phyloP scores from a whole-genome alignment of 2,329 filamentous ascomycete genomes.

The Alternaria rosae region DNA sequence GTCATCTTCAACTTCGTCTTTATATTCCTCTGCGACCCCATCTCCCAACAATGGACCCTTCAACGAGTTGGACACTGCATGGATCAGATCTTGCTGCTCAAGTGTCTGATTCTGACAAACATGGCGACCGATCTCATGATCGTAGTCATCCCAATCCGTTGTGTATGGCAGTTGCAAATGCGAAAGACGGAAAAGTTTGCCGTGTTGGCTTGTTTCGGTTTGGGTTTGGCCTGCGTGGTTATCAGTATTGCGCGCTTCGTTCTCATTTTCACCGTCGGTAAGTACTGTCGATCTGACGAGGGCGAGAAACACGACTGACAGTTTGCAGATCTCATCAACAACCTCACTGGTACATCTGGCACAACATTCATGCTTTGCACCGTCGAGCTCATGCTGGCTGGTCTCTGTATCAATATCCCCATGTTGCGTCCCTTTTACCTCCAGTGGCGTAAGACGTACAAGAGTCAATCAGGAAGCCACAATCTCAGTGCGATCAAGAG shows the following conservation, averaged over 20 bases:
- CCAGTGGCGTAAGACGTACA: slow-evolving; percentile 28
- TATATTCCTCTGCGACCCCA: slow-evolving; percentile 33
- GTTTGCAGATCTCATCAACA: slow-evolving; percentile 24
- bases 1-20: slow-evolving; percentile 33
- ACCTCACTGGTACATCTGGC: slow-evolving; percentile 30
- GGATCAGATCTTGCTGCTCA: slow-evolving; percentile 31
- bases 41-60: slow-evolving; percentile 32
- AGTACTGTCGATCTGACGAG: background rate
- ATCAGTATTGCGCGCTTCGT: slow-evolving; percentile 33
- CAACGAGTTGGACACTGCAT: slow-evolving; percentile 30
- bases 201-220: slow-evolving; percentile 29
- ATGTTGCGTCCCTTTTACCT: slow-evolving; percentile 34
- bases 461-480: slow-evolving; percentile 13
- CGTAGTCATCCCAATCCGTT: slow-evolving; percentile 21
- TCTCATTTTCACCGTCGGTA: slow-evolving; percentile 28
- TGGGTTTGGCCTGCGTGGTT: slow-evolving; percentile 26
- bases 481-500: slow-evolving; percentile 12
- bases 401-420: slow-evolving; percentile 33
- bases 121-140: slow-evolving; percentile 27
- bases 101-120: slow-evolving; percentile 28
- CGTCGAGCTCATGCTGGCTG: slow-evolving; percentile 31
- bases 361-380: slow-evolving; percentile 34
- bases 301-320: background rate
- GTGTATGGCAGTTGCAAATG: slow-evolving; percentile 32
- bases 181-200: slow-evolving; percentile 33